Base-by-base conservation (phyloP, 1,284 basidiomycete species). In the Cryptococcus hybrid region DNA sequence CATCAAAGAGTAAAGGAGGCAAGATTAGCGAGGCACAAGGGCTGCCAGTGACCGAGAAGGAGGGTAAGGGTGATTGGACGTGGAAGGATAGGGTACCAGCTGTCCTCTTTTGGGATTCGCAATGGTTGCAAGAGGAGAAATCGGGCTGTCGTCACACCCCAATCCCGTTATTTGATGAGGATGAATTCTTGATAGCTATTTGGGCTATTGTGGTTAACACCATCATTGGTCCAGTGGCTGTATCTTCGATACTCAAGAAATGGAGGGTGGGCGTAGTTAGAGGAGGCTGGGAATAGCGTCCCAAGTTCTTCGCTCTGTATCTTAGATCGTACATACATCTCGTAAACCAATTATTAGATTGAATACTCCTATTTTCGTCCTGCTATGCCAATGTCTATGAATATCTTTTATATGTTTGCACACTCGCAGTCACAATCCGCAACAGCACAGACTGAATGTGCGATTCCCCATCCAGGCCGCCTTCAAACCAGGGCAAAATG, bases 171-270 rank as follows among this genome's bases (percentile, higher is more conserved):
- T 65, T 81, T 3, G 62, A 63, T 18, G 75, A 79, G 35, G 80
- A 82, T 49, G 73, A 79, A 13, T 83, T 81, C 63, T 81, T 81
- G 37, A 69, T 83, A 7, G 76, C 76, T 36, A 77, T 80, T 8
- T 84, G 82, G 82, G 81, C 81, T 2, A 82, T 82, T 51, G 69
- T 82, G n/a, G 44, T 83, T 3, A 82, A 81, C 64, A 83, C 82
- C 0, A 75, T 84, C 37, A 54, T 80, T 1, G 82, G 83, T 0
- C 82, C 82, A 0, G 65, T 82, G 2, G 69, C 68, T 34, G 79
- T 82, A 3, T 79, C 80, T 54, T 69, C 59, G 60, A 66, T 69
- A 4, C 63, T 79, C 45, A 78, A 76, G 63, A 66, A 76, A 43
- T 72, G 63, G 30, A 69, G 72, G 8, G 65, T 69, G 52, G 57